phyloP scores from a whole-genome alignment of 163 green algal genomes.

The Chlamydomonas reinhardtii region DNA sequence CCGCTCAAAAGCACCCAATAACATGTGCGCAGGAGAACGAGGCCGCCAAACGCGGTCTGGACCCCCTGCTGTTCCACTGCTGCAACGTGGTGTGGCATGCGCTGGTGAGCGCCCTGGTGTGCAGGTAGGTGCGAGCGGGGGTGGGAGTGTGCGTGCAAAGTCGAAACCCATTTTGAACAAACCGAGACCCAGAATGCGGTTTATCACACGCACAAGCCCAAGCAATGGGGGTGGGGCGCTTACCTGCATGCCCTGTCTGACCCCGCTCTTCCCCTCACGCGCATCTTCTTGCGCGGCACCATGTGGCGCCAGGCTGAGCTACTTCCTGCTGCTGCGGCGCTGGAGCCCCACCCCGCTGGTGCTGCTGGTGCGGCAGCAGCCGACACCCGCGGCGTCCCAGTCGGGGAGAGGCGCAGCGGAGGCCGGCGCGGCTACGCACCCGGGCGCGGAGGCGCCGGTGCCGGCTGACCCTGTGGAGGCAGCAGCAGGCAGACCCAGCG shows the following conservation, averaged over 20 bases:
- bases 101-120: slow-evolving; percentile 69
- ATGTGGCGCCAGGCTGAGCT: slow-evolving; percentile 9
- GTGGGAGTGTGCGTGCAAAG: not conserved
- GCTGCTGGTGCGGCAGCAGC: not conserved
- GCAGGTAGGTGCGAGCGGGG: slow-evolving; percentile 52
- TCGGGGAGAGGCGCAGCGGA: no score
- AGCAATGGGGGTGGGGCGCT: no score
- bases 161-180: no score
- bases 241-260: no score
- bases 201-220: no score
- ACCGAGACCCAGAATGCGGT: no score
- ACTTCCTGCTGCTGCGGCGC: slow-evolving; percentile 34
- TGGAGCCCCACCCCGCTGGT: slow-evolving; percentile 11
- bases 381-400: no score
- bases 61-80: slow-evolving; percentile 75
- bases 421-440: no score
- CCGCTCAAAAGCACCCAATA: no score
- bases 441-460: no score
- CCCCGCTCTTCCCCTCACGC: no score
- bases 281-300: no score
- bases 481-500: not conserved
- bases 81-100: slow-evolving; percentile 72
- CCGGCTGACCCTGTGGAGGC: not conserved
- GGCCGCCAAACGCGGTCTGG: slow-evolving; percentile 39
- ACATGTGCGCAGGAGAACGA: slow-evolving; percentile 43